These are phyloP conservation scores for Pyrrhoderma lamaoense DNA, from an alignment of 1,284 basidiomycete genomes.

Conservation along the genomic window DNA sequence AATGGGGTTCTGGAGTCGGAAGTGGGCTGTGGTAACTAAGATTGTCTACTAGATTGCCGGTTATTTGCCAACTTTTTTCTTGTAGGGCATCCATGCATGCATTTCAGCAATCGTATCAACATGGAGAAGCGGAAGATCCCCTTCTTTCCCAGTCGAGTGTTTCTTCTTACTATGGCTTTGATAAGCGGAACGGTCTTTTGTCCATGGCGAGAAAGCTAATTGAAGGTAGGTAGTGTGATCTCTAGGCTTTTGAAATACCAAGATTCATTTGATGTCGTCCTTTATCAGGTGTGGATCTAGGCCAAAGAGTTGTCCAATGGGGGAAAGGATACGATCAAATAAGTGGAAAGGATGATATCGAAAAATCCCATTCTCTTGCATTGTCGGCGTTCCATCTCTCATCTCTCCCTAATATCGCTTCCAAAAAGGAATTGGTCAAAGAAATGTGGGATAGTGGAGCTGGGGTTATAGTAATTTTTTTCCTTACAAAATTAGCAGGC, in stretches of 20 bases:
- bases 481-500: conserved; percentile 16
- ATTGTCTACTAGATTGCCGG: conserved; percentile 6
- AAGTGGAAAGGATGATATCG: conserved; percentile 31
- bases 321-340: conserved; percentile 47
- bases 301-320: conserved; percentile 42
- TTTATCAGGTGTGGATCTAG: conserved; percentile 39
- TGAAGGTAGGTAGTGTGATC: conserved; percentile 35
- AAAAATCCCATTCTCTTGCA: conserved; percentile 55
- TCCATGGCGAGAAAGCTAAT: conserved; percentile 58
- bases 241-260: neutral
- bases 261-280: conserved; percentile 10
- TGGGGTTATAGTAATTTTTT: conserved; percentile 57
- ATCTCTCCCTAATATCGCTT: conserved; percentile 53
- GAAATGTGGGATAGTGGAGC: conserved; percentile 90
- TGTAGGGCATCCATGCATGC: conserved; percentile 56
- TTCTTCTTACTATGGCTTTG: conserved; percentile 56
- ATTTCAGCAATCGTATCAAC: conserved; percentile 40
- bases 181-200: conserved; percentile 62
- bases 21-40: conserved; percentile 62
- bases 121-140: conserved; percentile 24
- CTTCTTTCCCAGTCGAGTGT: conserved; percentile 44
- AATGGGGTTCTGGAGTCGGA: conserved; percentile 72
- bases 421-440: conserved; percentile 63
- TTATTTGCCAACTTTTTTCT: conserved; percentile 12
- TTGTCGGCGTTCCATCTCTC: conserved; percentile 84